Evolutionary conservation across 176 grass and related monocot species (phyloP).

Genomic region (Musa troglodytarum): DNA sequence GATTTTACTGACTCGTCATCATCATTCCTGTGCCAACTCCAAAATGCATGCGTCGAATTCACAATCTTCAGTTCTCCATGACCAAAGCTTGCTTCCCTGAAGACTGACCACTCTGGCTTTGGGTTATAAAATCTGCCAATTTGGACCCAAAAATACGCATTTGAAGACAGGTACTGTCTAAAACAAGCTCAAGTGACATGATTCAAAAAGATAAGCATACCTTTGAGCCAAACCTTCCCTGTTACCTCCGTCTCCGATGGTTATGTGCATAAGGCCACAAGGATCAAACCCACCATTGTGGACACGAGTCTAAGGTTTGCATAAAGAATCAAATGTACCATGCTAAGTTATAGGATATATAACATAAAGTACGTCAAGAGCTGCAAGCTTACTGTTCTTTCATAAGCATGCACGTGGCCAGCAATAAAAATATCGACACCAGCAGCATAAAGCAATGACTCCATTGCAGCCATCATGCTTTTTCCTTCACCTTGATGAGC

Average conservation of each 20-base stretch:
- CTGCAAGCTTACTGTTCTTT: constrained; percentile 58
- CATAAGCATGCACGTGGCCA: constrained; percentile 94
- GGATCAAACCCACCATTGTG: constrained; percentile 48
- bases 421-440: constrained; percentile 73
- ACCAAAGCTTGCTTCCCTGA: constrained; percentile 93
- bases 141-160: neutral
- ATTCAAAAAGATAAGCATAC: constrained; percentile 23
- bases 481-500: constrained; percentile 82
- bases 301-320: constrained; percentile 39
- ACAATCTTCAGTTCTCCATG: constrained; percentile 72
- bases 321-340: neutral
- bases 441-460: constrained; percentile 62
- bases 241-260: constrained; percentile 93
- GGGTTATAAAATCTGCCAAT: constrained; percentile 51
- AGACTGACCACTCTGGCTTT: constrained; percentile 86
- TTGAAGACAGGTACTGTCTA: neutral
- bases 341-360: neutral
- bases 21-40: constrained; percentile 96
- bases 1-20: constrained; percentile 64
- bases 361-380: neutral
- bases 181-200: neutral
- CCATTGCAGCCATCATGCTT: constrained; percentile 68
- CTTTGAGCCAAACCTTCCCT: constrained; percentile 76
- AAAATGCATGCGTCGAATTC: constrained; percentile 70
- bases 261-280: constrained; percentile 82